These are phyloP conservation scores for Sorghum bicolor DNA, from an alignment of 176 grass and related monocot species.

Conservation along the genomic window DNA sequence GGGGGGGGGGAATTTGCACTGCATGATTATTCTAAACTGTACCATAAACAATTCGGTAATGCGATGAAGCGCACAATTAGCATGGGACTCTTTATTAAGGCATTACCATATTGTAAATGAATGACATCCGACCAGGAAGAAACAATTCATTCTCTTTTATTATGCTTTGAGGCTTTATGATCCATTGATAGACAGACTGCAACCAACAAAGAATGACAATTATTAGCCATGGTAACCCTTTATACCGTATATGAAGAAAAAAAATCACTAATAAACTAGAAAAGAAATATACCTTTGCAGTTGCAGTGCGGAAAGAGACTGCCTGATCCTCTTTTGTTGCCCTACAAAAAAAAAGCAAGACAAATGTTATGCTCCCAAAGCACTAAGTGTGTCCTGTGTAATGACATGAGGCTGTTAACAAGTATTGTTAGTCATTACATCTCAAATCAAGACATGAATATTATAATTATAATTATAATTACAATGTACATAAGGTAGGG, in stretches of 20 bases:
- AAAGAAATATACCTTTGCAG: constrained; percentile 63
- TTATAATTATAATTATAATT: neutral
- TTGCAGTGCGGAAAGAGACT: constrained; percentile 85
- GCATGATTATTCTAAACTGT: neutral
- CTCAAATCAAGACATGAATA: neutral
- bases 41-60: neutral
- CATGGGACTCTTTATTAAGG: neutral
- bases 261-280: neutral
- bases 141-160: constrained; percentile 92
- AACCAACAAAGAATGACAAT: constrained; percentile 32
- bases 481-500: neutral
- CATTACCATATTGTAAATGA: constrained; percentile 93
- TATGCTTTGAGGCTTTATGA: constrained; percentile 80
- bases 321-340: constrained; percentile 59
- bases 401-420: neutral
- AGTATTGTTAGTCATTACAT: neutral
- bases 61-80: constrained; percentile 26
- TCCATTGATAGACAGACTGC: constrained; percentile 98
- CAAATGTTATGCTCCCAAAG: neutral
- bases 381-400: neutral
- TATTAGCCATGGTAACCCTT: neutral
- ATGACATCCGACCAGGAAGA: constrained; percentile 96
- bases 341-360: constrained; percentile 42
- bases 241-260: neutral
- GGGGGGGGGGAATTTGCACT: neutral